These are phyloP conservation scores for Mycocentrospora acerina DNA, from an alignment of 2,329 filamentous ascomycete genomes.

Conservation along the genomic window DNA sequence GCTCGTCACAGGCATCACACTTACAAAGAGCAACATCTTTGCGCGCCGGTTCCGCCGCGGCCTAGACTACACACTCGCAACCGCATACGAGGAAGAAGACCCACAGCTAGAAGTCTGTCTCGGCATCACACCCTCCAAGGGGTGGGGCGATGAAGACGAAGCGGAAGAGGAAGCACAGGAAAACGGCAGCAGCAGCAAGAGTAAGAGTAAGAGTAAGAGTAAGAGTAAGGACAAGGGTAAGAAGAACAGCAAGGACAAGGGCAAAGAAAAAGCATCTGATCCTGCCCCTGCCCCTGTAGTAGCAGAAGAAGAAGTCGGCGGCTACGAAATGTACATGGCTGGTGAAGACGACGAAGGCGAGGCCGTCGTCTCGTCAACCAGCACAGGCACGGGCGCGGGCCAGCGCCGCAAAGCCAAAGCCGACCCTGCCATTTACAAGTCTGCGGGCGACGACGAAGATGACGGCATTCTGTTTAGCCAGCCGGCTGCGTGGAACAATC, in stretches of 20 bases:
- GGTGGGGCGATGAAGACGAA: slow-evolving; percentile 76
- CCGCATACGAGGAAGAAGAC: slow-evolving; percentile 70
- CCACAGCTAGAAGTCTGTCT: slow-evolving; percentile 85
- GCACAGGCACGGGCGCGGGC: slow-evolving; percentile 50
- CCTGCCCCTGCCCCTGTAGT: slow-evolving; percentile 19
- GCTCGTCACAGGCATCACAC: slow-evolving; percentile 72
- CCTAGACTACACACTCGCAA: slow-evolving; percentile 89
- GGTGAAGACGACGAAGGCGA: slow-evolving; percentile 69
- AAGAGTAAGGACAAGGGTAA: slow-evolving; percentile 13
- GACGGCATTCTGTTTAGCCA: slow-evolving; percentile 71
- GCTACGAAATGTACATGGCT: slow-evolving; percentile 92
- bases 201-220: slow-evolving; percentile 1
- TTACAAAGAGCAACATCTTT: slow-evolving; percentile 75
- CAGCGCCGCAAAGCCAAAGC: slow-evolving; percentile 47
- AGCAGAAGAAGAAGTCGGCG: slow-evolving; percentile 64
- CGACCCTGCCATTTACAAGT: slow-evolving; percentile 81
- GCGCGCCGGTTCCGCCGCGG: slow-evolving; percentile 85
- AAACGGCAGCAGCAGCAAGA: slow-evolving; percentile 31
- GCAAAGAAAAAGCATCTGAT: slow-evolving; percentile 11
- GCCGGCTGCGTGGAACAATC: slow-evolving; percentile 79
- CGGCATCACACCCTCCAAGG: slow-evolving; percentile 77
- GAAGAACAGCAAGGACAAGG: slow-evolving; percentile 18
- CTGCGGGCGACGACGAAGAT: slow-evolving; percentile 65
- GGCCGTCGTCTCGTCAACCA: slow-evolving; percentile 39
- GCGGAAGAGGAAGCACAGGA: slow-evolving; percentile 52